Base-by-base conservation (phyloP, 768 basidiomycete species). In the Podaxis mareebaensis region DNA sequence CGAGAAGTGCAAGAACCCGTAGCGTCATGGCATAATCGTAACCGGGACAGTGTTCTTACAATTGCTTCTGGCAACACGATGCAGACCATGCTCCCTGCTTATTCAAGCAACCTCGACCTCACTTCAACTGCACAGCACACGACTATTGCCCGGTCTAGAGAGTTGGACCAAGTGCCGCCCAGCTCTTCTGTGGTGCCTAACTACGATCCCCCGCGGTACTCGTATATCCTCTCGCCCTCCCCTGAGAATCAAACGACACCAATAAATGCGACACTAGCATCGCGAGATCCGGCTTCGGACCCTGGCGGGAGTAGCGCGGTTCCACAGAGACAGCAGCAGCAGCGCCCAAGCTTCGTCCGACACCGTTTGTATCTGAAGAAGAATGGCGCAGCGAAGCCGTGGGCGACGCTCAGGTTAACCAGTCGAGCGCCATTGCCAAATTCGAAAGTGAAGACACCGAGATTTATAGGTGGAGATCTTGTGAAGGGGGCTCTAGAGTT, bases 381-480 rank as follows among this genome's bases (percentile, higher is more conserved):
- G 42, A 58, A 38, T 36, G 33, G 39, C 8, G 22, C 48, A 17
- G 48, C 20, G 26, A 61, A 61, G 20, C 63, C 67, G 15, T 70
- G 69, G 68, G 69, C 65, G 3, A 70, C 61, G 15, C 38, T 71
- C 30, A 65, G 59, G 12, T 42, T 70, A 2, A 53, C 60, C n/a
- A 65, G 61, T n/a, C 62, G 68, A 13, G 61, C 69, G 13, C 64
- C 67, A 13, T 60, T 44, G 28, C 38, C 55, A 26, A 36, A 40
- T 30, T 39, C 55, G 11, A 33, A 36, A 38, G 38, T 62, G 22
- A 65, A 64, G 54, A 30, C 53, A 33, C 70, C 70, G 20, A 65
- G 64, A 20, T 64, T 69, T 26, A 68, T 61, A 52, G 70, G 71
- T 26, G 68, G 71, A 4, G 68, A 72, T 36, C 30, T 52, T 26